Conservation (phyloP, 257 asterid species). For the Nicotiana undulata region DNA sequence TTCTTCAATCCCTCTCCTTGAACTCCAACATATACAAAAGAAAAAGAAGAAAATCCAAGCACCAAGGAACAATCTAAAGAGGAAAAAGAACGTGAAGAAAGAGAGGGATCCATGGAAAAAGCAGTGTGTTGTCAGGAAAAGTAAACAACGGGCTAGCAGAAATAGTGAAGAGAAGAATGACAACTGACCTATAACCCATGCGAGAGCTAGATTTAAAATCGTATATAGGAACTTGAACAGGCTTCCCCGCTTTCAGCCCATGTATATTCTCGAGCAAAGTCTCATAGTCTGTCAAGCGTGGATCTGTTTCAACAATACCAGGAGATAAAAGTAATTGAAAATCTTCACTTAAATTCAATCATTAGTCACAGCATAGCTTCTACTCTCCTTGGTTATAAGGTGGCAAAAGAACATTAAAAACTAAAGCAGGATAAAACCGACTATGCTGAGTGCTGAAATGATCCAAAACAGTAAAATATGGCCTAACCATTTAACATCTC, state of each 20-base stretch:
- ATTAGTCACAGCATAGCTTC: background rate
- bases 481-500: background rate
- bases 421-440: background rate
- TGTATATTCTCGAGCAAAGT: slow-evolving; percentile 81
- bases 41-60: background rate
- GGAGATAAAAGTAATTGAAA: slow-evolving; percentile 13
- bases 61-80: background rate
- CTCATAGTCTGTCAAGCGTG: slow-evolving; percentile 97
- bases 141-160: background rate
- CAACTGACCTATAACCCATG: slow-evolving; percentile 74
- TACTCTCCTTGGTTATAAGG: background rate
- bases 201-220: slow-evolving; percentile 91
- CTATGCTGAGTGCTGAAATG: background rate
- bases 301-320: slow-evolving; percentile 55
- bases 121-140: background rate
- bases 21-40: background rate
- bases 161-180: slow-evolving; percentile 5
- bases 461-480: background rate
- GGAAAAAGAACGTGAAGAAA: background rate
- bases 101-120: background rate
- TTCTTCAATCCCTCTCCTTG: background rate
- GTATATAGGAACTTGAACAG: slow-evolving; percentile 86
- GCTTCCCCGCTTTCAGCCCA: slow-evolving; percentile 65
- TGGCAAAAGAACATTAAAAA: background rate
- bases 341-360: background rate